phyloP scores from a whole-genome alignment of 164 flowering plant species.

The Dillenia suffruticosa region DNA sequence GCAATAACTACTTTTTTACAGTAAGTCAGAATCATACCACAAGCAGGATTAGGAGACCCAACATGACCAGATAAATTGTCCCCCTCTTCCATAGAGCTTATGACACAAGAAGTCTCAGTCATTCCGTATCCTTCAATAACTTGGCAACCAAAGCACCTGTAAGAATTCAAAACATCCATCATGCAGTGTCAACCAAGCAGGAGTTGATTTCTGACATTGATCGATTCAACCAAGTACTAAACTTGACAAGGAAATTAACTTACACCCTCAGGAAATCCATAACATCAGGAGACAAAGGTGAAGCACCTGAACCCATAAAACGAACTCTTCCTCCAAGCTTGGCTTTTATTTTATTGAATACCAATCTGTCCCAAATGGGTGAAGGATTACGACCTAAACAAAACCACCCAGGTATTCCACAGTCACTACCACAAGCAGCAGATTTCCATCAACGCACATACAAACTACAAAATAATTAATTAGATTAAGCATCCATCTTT shows the following conservation, averaged over 20 bases:
- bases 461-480: too few species aligned
- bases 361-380: constrained; percentile 93
- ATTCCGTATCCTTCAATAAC: constrained; percentile 94
- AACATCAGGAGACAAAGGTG: constrained; percentile 95
- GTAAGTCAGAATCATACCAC: constrained; percentile 53
- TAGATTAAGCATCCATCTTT: too few species aligned
- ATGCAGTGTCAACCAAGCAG: not conserved
- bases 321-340: constrained; percentile 95
- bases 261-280: constrained; percentile 93
- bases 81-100: constrained; percentile 58
- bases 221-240: too few species aligned
- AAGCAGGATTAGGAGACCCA: constrained; percentile 89
- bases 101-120: constrained; percentile 90
- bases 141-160: constrained; percentile 85
- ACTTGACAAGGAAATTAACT: constrained; percentile 24
- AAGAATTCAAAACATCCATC: constrained; percentile 5
- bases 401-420: constrained; percentile 4
- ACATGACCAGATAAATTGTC: constrained; percentile 85
- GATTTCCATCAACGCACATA: too few species aligned
- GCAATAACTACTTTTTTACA: not conserved
- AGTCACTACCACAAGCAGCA: too few species aligned
- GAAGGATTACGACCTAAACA: constrained; percentile 74
- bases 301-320: constrained; percentile 82
- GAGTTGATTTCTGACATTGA: too few species aligned
- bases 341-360: constrained; percentile 86